phyloP scores from a whole-genome alignment of 768 basidiomycete species.

The Xerocomellus amylosporus region DNA sequence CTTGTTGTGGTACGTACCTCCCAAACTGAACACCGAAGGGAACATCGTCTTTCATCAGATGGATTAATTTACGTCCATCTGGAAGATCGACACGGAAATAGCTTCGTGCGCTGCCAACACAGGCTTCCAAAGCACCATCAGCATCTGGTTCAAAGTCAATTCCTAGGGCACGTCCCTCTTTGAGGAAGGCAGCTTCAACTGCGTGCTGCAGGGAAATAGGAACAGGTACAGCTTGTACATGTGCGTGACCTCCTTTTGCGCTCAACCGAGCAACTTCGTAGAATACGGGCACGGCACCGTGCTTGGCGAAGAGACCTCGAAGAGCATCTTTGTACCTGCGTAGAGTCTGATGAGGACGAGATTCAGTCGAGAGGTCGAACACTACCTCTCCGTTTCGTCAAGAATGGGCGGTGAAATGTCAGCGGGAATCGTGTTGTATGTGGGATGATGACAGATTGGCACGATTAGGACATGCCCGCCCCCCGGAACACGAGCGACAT shows the following conservation, averaged over 20 bases:
- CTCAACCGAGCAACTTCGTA: slow-evolving; percentile 87
- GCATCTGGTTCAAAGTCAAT: slow-evolving; percentile 75
- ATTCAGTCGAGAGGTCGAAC: slow-evolving; percentile 13
- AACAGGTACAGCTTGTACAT: slow-evolving; percentile 83
- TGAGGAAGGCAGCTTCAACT: slow-evolving; percentile 68
- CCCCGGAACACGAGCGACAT: slow-evolving; percentile 66
- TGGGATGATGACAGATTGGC: slow-evolving; percentile 91
- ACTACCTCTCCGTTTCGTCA: slow-evolving; percentile 74
- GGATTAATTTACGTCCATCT: slow-evolving; percentile 79
- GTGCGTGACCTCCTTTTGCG: slow-evolving; percentile 90
- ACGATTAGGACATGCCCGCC: slow-evolving; percentile 96
- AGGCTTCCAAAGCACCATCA: slow-evolving; percentile 54
- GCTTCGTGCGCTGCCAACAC: slow-evolving; percentile 52
- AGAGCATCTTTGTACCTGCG: slow-evolving; percentile 78
- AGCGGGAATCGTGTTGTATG: slow-evolving; percentile 74
- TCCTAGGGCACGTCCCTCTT: slow-evolving; percentile 63
- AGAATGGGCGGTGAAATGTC: slow-evolving; percentile 75
- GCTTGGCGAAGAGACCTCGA: slow-evolving; percentile 64
- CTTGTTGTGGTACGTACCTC: slow-evolving; percentile 48
- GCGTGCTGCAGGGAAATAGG: slow-evolving; percentile 59
- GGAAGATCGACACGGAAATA: slow-evolving; percentile 94
- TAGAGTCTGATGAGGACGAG: not conserved
- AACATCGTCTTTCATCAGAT: slow-evolving; percentile 72
- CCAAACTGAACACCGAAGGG: slow-evolving; percentile 93
- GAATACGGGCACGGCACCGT: slow-evolving; percentile 64